Base-by-base conservation (phyloP, 306 rosid genomes). In the Rosa rugosa region DNA sequence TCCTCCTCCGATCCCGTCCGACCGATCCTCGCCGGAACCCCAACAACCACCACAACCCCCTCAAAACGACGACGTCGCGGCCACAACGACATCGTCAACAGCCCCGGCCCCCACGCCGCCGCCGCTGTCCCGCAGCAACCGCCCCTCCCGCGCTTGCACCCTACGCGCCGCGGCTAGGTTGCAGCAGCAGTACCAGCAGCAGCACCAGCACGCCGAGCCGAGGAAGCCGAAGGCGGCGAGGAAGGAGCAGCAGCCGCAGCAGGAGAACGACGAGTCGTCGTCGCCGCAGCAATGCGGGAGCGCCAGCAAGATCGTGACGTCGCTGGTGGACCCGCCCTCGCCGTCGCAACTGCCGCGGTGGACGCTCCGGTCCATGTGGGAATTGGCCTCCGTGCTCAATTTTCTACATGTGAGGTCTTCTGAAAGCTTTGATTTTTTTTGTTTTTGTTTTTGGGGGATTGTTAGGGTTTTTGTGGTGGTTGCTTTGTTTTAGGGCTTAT, bases 321-420 rank as follows among this genome's bases (percentile, higher is more conserved):
- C 85, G 82, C 80, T 96, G 56, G 91, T 90, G 75, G 98, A 78
- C 41, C 87, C 94, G 44, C 97, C 97, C 17, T 75, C 96, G 11
- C 88, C 90, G n/a, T 80, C 97, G 73, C 97, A 88, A 83, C 66
- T 93, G 85, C 92, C 94, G 5, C 92, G 98, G 68, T 93, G 98
- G 99, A 87, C 78, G 17, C 81, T 96, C n/a, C 89, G 97, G 80
- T 88, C 93, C 14, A 96, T 91, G 99, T 96, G 99, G 99, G 99
- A 96, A 85, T 81, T 96, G 65, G 96, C 99, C 69, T 89, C 99
- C 13, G 79, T 91, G 68, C 97, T 96, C 73, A 91, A 93, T 90
- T 96, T 96, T 82, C 89, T 96, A 86, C 91, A 90, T 67, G 99
- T 96, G 89, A 91, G 99, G 69, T 83, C 64, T 36, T 44, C 20